These are phyloP conservation scores for Clavispora santaluciae DNA, from an alignment of 805 yeast species.

Conservation along the genomic window DNA sequence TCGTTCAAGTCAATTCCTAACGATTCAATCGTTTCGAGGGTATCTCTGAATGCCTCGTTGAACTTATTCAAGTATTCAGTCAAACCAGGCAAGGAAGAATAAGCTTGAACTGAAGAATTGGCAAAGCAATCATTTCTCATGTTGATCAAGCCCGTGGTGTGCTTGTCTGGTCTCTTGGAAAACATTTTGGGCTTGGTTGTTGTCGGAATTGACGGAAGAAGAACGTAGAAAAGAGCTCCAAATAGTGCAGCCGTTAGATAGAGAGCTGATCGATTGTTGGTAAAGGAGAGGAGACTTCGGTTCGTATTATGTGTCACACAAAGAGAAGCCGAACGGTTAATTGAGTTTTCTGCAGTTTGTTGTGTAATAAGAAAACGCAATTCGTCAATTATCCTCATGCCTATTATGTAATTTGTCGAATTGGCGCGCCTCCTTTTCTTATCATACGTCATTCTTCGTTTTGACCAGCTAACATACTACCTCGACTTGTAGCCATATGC, in stretches of 20 bases:
- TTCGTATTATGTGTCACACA: neutral
- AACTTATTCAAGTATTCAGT: slow-evolving; percentile 51
- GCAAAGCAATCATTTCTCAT: slow-evolving; percentile 89
- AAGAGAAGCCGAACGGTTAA: neutral
- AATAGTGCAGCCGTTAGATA: neutral
- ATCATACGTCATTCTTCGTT: neutral
- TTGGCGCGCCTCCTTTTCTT: neutral
- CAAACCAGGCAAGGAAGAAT: slow-evolving; percentile 56
- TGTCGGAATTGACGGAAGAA: slow-evolving; percentile 1
- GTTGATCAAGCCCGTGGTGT: slow-evolving; percentile 80
- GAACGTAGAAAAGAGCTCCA: neutral
- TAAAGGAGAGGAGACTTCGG: neutral
- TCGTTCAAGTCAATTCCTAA: slow-evolving; percentile 9
- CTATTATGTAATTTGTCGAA: neutral
- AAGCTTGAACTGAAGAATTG: slow-evolving; percentile 80
- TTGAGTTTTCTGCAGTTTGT: neutral
- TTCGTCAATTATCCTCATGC: neutral
- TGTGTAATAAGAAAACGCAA: neutral
- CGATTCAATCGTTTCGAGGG: slow-evolving; percentile 15
- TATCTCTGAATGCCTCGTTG: slow-evolving; percentile 22
- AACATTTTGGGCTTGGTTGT: slow-evolving; percentile 23
- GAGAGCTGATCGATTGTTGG: neutral
- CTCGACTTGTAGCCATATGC: no score
- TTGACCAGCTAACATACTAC: no score
- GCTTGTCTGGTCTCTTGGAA: slow-evolving; percentile 59